phyloP scores from a whole-genome alignment of 306 rosid genomes.

The Ochetophila trinervis region DNA sequence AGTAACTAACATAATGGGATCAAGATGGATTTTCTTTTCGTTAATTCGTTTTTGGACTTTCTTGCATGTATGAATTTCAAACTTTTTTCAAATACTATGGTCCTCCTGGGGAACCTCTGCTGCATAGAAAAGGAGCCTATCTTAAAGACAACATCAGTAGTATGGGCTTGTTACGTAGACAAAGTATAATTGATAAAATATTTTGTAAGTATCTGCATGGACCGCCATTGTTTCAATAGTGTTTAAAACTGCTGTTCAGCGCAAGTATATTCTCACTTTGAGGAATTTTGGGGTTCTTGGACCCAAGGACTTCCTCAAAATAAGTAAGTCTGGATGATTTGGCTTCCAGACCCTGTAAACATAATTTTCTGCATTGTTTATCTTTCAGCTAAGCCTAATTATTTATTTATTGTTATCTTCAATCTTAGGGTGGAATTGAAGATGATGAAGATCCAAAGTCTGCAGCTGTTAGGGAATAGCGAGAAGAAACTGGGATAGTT shows the following conservation, averaged over 20 bases:
- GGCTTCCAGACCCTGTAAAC: neutral
- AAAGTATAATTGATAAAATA: neutral
- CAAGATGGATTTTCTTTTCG: no score
- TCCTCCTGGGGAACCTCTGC: no score
- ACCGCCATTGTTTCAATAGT: neutral
- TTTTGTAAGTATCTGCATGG: neutral
- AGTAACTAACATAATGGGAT: no score
- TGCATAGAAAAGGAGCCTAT: no score
- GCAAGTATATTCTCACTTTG: neutral
- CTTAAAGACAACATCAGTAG: no score
- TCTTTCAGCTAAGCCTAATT: constrained; percentile 20
- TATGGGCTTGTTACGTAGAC: no score
- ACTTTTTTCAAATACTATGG: no score
- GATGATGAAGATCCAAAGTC: constrained; percentile 91
- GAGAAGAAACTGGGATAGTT: constrained; percentile 88
- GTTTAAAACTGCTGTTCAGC: neutral
- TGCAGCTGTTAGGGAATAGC: constrained; percentile 85
- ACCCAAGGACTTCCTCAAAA: neutral
- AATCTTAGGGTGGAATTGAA: constrained; percentile 83
- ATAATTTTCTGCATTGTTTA: constrained; percentile 16
- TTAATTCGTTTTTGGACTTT: no score
- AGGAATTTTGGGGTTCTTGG: neutral
- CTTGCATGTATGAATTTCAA: no score
- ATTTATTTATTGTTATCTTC: constrained; percentile 1
- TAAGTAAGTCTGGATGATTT: neutral